Base-by-base conservation (phyloP, 1,284 basidiomycete species). In the Hypsizygus ulmarius region DNA sequence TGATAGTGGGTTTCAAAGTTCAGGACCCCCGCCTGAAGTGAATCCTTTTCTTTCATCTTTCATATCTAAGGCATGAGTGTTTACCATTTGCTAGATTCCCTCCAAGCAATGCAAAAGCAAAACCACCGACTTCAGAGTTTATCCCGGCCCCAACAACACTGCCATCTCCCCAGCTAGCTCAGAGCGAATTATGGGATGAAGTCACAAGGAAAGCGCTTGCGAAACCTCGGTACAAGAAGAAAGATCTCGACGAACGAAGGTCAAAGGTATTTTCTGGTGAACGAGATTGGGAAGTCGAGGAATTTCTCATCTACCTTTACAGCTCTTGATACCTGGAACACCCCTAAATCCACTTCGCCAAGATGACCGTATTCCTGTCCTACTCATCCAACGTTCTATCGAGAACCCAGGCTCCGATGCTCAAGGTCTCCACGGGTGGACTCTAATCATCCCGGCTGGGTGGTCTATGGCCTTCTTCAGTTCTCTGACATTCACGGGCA, bases 381-480 rank as follows among this genome's bases (percentile, higher is more conserved):
- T 97, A 28, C 74, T 97, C 30, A 78, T 95, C 8, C 90, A 93
- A 64, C 79, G 80, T n/a, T 86, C 87, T 1, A 60, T 89, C n/a
- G 77, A 80, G 54, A 58, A 67, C 10, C 50, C 67, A 15, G 52
- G 55, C 21, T 60, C 65, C 12, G 66, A 67, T n/a, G 58, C 46
- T 30, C 63, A 67, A 52, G 68, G 75, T 0, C 70, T 91, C 28
- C 82, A 93, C 57, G 92, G 93, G 29, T 96, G 87, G 85, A 91
- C 84, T 1, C 69, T 97, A 4, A 71, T 95, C 19, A 66, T 95
- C 27, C 93, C 94, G 1, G 73, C 81, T 1, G 90, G 90, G 7
- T 97, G 93, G 93, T 76, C 79, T 1, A 93, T 93, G 85, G 74
- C 92, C 0, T 90, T 97, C 66, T 81, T 91, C 52, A 77, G 77